Base-by-base conservation (phyloP, 192 early-diverging fungal genomes). In the Coemansia biformis region DNA sequence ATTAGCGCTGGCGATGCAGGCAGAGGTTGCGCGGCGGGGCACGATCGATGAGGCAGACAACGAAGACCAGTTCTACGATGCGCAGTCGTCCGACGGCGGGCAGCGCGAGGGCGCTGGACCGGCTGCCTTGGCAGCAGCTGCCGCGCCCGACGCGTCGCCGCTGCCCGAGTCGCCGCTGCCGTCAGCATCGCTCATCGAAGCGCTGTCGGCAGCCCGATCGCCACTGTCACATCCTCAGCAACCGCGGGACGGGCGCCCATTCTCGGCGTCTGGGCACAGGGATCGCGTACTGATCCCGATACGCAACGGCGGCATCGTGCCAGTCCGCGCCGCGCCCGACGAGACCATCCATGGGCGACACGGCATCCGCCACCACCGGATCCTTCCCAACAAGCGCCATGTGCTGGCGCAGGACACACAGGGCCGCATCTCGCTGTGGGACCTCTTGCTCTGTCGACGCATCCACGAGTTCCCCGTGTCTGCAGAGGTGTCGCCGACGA, bases 351-450 rank as follows among this genome's bases (percentile, higher is more conserved):
- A 42, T 28, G 79, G 88, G 48, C 75, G 81, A 32, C 77, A 85
- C 46, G 84, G 87, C 2, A 54, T 85, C 26, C 80, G 83, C 11
- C 69, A 81, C 14, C 79, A 85, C 59, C 52, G 62, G 21, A 62
- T 96, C 5, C 65, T 98, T 24, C 89, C 93, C 33, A 88, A 91
- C 72, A 79, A 86, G 51, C 79, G 91, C 39, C 85, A 88, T 57
- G 86, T 93, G 0, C 55, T 96, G 32, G 91, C 92, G 1, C 78
- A 86, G 57, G 86, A 96, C 56, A 86, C 86, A 19, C 78, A 51
- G 24, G 90, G 87, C 0, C 78, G 82, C 22, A 83, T 96, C 11
- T 80, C 80, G 0, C 65, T 96, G 28, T 99, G 96, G 96, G 93
- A 99, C 72, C 79, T 99, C 34, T 79, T 96, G 38, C 56, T 69